Conservation (phyloP, 2,329 filamentous ascomycete species). For the Aspergillus fumigatus region DNA sequence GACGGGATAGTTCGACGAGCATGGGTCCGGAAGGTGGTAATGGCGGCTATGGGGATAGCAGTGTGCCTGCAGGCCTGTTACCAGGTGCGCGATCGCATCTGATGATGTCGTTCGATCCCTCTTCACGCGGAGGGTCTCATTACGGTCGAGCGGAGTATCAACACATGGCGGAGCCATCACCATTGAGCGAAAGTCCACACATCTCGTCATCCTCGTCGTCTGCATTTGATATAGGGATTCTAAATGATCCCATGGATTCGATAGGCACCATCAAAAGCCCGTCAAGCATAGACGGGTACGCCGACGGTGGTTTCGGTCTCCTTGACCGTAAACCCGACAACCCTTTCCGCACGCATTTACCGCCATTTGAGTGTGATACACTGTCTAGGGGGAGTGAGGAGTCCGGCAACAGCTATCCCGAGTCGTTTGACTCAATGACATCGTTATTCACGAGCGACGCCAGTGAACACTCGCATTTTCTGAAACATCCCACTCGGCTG, state of each 20-base stretch:
- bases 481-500: slow-evolving; percentile 23
- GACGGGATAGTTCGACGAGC: slow-evolving; percentile 64
- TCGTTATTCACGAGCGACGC: slow-evolving; percentile 26
- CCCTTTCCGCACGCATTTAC: slow-evolving; percentile 21
- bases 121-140: slow-evolving; percentile 26
- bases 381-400: slow-evolving; percentile 22
- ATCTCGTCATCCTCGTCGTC: slow-evolving; percentile 39
- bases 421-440: slow-evolving; percentile 29
- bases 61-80: slow-evolving; percentile 29
- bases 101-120: slow-evolving; percentile 31
- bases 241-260: slow-evolving; percentile 37
- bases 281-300: slow-evolving; percentile 31
- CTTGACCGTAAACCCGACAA: slow-evolving; percentile 23
- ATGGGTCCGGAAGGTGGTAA: slow-evolving; percentile 63
- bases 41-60: slow-evolving; percentile 38
- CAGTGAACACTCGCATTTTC: slow-evolving; percentile 19
- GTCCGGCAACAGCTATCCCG: slow-evolving; percentile 21
- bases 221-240: slow-evolving; percentile 33
- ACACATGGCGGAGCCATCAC: slow-evolving; percentile 36
- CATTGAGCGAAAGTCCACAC: slow-evolving; percentile 35
- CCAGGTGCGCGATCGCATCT: slow-evolving; percentile 28
- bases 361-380: slow-evolving; percentile 24
- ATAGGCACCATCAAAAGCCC: slow-evolving; percentile 35
- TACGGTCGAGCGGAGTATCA: slow-evolving; percentile 34
- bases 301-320: slow-evolving; percentile 25